A percentile compares a stretch with the other conserved stretches of the same genome.
Evolutionary conservation across 2,329 filamentous ascomycete species (phyloP).

Genomic region (Arachnomyces sp.): DNA sequence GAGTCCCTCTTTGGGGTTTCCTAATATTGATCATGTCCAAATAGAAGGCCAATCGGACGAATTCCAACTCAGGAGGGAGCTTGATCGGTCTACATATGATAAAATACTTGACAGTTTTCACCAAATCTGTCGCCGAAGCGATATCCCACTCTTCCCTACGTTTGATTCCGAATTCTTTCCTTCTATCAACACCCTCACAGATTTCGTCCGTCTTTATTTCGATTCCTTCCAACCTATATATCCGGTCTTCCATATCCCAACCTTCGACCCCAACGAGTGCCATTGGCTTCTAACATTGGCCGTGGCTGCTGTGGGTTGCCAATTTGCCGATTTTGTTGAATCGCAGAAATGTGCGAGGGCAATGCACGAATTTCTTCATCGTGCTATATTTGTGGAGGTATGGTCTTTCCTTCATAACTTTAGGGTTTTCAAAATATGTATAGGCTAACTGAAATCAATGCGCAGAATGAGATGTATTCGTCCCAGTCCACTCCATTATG

Average conservation of each 20-base stretch:
- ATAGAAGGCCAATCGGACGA: conserved; percentile 15
- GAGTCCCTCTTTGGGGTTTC: conserved; percentile 19
- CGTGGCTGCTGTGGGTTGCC: conserved; percentile 34
- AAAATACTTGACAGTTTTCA: conserved; percentile 24
- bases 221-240: conserved; percentile 33
- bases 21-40: conserved; percentile 12
- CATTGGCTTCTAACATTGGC: conserved; percentile 37
- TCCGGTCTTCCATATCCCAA: conserved; percentile 33
- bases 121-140: conserved; percentile 21
- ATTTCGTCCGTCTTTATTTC: conserved; percentile 30
- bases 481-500: conserved; percentile 61
- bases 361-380: conserved; percentile 36
- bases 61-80: conserved; percentile 7
- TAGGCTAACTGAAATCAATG: conserved; percentile 16
- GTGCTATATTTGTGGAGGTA: conserved; percentile 31
- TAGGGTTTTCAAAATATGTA: conserved; percentile 2
- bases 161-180: conserved; percentile 28
- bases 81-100: conserved; percentile 22
- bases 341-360: conserved; percentile 24
- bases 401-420: not conserved
- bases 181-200: conserved; percentile 16
- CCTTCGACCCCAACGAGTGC: conserved; percentile 27
- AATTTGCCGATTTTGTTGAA: conserved; percentile 22
- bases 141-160: conserved; percentile 22
- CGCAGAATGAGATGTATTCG: conserved; percentile 14